Evolutionary conservation across 2,329 filamentous ascomycete genomes (phyloP).

Genomic region (Hymenoscyphus salicellus): DNA sequence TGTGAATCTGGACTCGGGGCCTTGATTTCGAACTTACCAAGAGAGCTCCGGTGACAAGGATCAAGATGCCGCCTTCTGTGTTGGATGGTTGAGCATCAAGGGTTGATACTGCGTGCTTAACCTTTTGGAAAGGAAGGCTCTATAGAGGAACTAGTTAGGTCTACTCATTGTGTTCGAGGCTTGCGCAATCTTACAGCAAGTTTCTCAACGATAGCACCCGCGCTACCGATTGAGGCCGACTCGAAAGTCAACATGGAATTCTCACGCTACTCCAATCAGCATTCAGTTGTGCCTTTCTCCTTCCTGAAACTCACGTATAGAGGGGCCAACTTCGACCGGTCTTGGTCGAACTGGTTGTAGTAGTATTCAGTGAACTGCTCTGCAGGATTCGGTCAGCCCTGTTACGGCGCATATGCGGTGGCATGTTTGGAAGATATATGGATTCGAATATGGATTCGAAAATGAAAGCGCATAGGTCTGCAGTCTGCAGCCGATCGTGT

Average conservation of each 20-base stretch:
- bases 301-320: conserved; percentile 71
- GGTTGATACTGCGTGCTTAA: conserved; percentile 73
- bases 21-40: conserved; percentile 55
- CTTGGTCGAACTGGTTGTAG: conserved; percentile 79
- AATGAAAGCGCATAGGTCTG: neutral
- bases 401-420: conserved; percentile 3
- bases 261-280: conserved; percentile 56
- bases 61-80: conserved; percentile 68
- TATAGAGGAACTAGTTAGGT: conserved; percentile 39
- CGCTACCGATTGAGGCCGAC: conserved; percentile 63
- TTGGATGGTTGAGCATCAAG: conserved; percentile 78
- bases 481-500: neutral
- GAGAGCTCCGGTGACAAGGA: conserved; percentile 84
- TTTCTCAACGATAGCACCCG: conserved; percentile 70
- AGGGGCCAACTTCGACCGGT: conserved; percentile 60
- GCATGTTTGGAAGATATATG: neutral
- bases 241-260: conserved; percentile 95
- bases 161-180: neutral
- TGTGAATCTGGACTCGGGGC: neutral
- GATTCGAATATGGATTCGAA: neutral
- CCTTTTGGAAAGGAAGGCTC: conserved; percentile 76
- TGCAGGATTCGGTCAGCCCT: conserved; percentile 40
- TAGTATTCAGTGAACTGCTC: conserved; percentile 88
- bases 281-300: conserved; percentile 13
- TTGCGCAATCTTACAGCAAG: conserved; percentile 58